phyloP scores from a whole-genome alignment of 1,284 basidiomycete genomes.

The Trametes polyzona region DNA sequence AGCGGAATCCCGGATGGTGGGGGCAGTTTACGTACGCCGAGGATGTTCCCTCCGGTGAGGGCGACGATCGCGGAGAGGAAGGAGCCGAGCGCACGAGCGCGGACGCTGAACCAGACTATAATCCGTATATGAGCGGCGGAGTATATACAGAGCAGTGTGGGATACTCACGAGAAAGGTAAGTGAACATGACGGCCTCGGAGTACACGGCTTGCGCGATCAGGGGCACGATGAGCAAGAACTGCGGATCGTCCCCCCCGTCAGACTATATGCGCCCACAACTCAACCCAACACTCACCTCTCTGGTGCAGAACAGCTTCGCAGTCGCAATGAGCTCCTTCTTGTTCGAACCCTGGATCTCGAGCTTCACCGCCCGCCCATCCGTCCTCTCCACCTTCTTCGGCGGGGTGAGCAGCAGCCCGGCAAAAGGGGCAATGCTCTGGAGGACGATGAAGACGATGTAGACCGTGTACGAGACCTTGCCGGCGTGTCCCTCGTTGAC shows the following conservation, averaged over 20 bases:
- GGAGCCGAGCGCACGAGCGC: conserved; percentile 14
- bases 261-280: neutral
- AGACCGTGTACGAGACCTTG: conserved; percentile 16
- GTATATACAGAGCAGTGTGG: neutral
- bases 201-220: conserved; percentile 11
- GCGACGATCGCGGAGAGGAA: conserved; percentile 12
- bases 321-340: conserved; percentile 5
- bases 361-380: conserved; percentile 12
- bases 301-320: conserved; percentile 10
- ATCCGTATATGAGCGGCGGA: neutral
- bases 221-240: conserved; percentile 12
- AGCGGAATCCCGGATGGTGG: too few species aligned
- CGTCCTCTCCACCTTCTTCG: conserved; percentile 13
- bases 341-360: conserved; percentile 9
- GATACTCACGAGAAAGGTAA: conserved; percentile 5
- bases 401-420: conserved; percentile 12
- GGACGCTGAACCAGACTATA: conserved; percentile 15
- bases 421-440: conserved; percentile 10
- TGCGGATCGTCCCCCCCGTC: neutral
- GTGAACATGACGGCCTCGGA: conserved; percentile 15
- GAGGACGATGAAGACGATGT: conserved; percentile 17
- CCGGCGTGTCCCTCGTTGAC: conserved; percentile 1
- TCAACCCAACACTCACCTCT: neutral
- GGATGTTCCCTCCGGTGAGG: conserved; percentile 10
- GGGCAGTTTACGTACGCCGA: neutral